Evolutionary conservation across 2,329 filamentous ascomycete species (phyloP).

Genomic region (Colletotrichum sp.): DNA sequence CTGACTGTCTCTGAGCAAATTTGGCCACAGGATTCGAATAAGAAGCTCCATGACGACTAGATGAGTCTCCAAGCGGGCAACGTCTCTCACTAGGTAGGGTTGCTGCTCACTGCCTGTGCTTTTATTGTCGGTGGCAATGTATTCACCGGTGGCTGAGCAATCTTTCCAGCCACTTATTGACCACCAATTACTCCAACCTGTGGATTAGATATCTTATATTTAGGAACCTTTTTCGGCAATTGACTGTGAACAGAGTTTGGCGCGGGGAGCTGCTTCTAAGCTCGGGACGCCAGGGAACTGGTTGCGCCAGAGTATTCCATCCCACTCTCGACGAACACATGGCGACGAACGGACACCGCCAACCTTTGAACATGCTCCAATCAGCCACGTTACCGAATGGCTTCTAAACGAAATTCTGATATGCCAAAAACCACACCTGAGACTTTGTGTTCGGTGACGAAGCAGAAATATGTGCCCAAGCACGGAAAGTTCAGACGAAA

Average conservation of each 20-base stretch:
- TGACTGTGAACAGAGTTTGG: not conserved
- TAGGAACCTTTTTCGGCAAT: not conserved
- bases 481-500: constrained; percentile 9
- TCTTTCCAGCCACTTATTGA: not conserved
- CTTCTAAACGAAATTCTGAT: not conserved
- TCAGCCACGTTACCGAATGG: not conserved
- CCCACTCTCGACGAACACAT: not conserved
- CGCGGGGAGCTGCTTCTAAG: not conserved
- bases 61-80: not conserved
- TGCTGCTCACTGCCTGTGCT: not conserved
- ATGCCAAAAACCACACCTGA: not conserved
- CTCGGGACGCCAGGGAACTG: not conserved
- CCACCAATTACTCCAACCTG: not conserved
- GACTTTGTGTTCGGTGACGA: not conserved
- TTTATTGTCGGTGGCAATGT: not conserved
- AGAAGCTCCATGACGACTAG: not conserved
- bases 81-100: not conserved
- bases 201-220: not conserved
- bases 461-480: not conserved
- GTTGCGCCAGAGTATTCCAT: not conserved
- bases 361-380: not conserved
- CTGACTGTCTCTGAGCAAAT: not conserved
- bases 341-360: not conserved
- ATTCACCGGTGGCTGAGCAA: not conserved
- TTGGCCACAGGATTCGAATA: not conserved